Percentiles rank a stretch among this genome's conserved stretches.
phyloP scores from a whole-genome alignment of 225 moss, liverwort and hornwort species.

The Takakia lepidozioides region DNA sequence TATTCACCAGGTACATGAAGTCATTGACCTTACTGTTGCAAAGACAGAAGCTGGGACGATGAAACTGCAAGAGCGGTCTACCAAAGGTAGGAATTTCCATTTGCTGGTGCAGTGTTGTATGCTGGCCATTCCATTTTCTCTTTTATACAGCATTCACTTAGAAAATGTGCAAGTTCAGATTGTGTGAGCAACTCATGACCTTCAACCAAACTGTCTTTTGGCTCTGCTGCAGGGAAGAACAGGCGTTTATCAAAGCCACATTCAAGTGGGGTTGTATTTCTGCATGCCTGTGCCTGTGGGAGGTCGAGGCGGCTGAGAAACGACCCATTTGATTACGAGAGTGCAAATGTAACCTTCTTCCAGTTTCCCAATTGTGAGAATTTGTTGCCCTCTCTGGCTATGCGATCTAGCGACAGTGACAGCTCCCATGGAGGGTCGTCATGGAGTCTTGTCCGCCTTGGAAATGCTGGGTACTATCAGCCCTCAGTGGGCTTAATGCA shows the following conservation, averaged over 20 bases:
- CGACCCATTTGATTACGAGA: conserved; percentile 82
- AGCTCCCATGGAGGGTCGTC: conserved; percentile 44
- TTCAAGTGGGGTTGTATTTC: conserved; percentile 84
- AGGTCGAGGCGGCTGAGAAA: conserved; percentile 82
- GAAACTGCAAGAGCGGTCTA: conserved; percentile 21
- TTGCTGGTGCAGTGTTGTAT: no score
- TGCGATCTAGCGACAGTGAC: conserved; percentile 35
- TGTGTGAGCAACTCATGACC: no score
- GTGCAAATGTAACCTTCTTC: conserved; percentile 85
- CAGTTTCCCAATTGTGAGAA: conserved; percentile 84
- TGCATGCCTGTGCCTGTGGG: conserved; percentile 97
- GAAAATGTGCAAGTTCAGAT: no score
- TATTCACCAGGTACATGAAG: conserved; percentile 82
- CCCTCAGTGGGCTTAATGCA: conserved; percentile 68
- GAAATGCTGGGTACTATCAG: conserved; percentile 74
- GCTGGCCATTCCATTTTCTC: no score
- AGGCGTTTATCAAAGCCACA: conserved; percentile 44
- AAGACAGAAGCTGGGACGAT: conserved; percentile 16
- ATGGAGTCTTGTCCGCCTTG: conserved; percentile 88
- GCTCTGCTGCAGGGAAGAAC: conserved; percentile 1
- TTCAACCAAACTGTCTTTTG: no score
- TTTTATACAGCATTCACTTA: no score
- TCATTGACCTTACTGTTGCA: conserved; percentile 11
- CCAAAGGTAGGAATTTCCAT: conserved; percentile 16
- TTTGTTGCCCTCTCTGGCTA: conserved; percentile 46